Evolutionary conservation across 139 green algal species (phyloP).

Genomic region (Diplosphaera chodatii): DNA sequence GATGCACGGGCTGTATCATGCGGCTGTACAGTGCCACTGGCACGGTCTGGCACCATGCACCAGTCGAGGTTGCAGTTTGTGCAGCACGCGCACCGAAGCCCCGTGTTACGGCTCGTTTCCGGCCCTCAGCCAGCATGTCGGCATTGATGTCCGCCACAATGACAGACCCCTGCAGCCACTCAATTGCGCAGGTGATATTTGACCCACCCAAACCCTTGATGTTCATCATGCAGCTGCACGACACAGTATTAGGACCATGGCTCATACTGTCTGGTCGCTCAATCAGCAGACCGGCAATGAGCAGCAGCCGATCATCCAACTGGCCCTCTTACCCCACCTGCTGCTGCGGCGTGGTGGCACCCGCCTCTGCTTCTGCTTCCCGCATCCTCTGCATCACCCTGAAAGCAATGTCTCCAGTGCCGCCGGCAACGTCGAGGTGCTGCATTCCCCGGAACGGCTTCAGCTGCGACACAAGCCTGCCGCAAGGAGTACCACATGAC

Average conservation of each 20-base stretch:
- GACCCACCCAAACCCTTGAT: neutral
- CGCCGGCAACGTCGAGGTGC: conserved; percentile 95
- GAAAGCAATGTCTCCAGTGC: conserved; percentile 92
- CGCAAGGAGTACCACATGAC: neutral
- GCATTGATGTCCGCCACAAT: conserved; percentile 93
- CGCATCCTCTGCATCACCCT: conserved; percentile 61
- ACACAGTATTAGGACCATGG: too few species aligned
- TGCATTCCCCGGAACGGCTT: conserved; percentile 76
- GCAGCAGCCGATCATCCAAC: too few species aligned
- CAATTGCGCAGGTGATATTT: neutral
- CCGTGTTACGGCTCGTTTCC: conserved; percentile 40
- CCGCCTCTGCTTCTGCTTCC: conserved; percentile 28
- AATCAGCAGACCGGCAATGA: too few species aligned
- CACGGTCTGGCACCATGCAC: too few species aligned
- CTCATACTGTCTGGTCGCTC: too few species aligned
- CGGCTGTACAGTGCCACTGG: too few species aligned
- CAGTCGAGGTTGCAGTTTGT: too few species aligned
- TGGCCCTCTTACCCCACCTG: too few species aligned
- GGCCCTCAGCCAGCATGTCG: conserved; percentile 85
- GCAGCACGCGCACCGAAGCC: neutral
- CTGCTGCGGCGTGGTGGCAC: neutral
- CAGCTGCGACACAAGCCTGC: conserved; percentile 70
- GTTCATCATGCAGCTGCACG: too few species aligned
- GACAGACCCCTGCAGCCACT: conserved; percentile 33
- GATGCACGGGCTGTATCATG: too few species aligned